Percentiles rank a stretch among this genome's conserved stretches.
Evolutionary conservation across 805 yeast species (phyloP).

Genomic region (Candida awuae): DNA sequence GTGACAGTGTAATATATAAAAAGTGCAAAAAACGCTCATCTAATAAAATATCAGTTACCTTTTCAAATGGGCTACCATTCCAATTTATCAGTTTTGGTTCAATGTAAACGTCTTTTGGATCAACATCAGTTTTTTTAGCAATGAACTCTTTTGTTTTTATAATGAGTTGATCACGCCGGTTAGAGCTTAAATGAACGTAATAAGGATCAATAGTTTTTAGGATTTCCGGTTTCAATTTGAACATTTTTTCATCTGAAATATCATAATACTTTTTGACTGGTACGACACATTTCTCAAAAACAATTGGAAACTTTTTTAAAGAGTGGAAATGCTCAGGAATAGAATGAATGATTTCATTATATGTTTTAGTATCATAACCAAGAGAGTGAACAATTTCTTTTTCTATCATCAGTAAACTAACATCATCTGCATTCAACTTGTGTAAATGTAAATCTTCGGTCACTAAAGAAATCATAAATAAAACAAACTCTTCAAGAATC

Average conservation of each 20-base stretch:
- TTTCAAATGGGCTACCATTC: conserved; percentile 33
- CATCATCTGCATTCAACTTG: conserved; percentile 40
- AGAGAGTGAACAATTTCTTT: conserved; percentile 75
- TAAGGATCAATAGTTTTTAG: conserved; percentile 65
- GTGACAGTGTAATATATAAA: conserved; percentile 41
- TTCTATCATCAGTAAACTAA: conserved; percentile 43
- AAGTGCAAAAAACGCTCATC: conserved; percentile 47
- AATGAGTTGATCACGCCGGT: conserved; percentile 79
- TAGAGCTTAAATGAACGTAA: conserved; percentile 68
- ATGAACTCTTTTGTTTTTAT: conserved; percentile 46
- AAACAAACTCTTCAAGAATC: conserved; percentile 73
- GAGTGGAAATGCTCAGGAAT: conserved; percentile 70
- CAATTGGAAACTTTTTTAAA: conserved; percentile 65
- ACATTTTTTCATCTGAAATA: conserved; percentile 33
- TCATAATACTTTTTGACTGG: conserved; percentile 36
- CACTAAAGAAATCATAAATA: conserved; percentile 56
- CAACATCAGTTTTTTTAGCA: conserved; percentile 26
- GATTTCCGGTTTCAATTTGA: conserved; percentile 53
- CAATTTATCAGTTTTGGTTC: conserved; percentile 42
- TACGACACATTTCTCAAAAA: conserved; percentile 47
- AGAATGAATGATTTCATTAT: conserved; percentile 56
- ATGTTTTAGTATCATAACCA: conserved; percentile 67
- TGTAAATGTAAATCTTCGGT: conserved; percentile 58
- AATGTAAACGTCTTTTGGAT: conserved; percentile 42
- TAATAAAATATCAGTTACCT: conserved; percentile 44